phyloP scores from a whole-genome alignment of 2,329 filamentous ascomycete species.

The Blastomyces parvus region DNA sequence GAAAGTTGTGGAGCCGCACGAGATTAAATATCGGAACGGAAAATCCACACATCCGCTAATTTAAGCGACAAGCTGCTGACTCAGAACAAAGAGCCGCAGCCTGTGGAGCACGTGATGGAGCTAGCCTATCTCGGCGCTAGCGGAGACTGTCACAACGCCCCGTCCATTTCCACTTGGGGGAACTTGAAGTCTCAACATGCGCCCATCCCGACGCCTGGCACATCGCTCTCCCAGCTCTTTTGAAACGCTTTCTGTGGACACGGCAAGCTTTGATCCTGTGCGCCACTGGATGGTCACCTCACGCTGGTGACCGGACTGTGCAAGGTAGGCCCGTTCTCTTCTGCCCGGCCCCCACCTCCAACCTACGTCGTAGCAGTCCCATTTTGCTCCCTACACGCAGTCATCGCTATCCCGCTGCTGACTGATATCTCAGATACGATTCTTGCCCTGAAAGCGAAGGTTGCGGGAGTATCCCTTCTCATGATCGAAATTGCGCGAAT shows the following conservation, averaged over 20 bases:
- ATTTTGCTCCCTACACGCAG: neutral
- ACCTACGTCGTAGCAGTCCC: neutral
- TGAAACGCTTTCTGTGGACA: neutral
- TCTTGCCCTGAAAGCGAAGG: slow-evolving; percentile 8
- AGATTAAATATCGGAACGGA: slow-evolving; percentile 1
- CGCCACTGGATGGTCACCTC: slow-evolving; percentile 9
- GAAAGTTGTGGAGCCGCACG: neutral
- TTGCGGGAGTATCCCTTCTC: slow-evolving; percentile 21
- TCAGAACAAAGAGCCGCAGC: slow-evolving; percentile 10
- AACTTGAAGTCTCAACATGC: slow-evolving; percentile 14
- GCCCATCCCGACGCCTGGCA: slow-evolving; percentile 8
- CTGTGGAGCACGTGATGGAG: slow-evolving; percentile 11
- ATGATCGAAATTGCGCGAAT: slow-evolving; percentile 27
- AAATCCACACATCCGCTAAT: slow-evolving; percentile 10
- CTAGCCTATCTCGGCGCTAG: slow-evolving; percentile 9
- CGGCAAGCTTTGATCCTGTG: slow-evolving; percentile 1
- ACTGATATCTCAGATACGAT: slow-evolving; percentile 3
- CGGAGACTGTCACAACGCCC: slow-evolving; percentile 14
- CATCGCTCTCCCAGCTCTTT: neutral
- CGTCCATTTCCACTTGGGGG: slow-evolving; percentile 10
- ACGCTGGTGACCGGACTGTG: slow-evolving; percentile 6
- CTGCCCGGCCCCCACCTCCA: slow-evolving; percentile 12
- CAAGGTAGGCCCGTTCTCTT: slow-evolving; percentile 9
- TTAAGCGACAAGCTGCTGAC: slow-evolving; percentile 11
- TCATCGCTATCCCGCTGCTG: slow-evolving; percentile 9